These are phyloP conservation scores for Trebouxia gelatinosa DNA, from an alignment of 163 green algal species.

Conservation along the genomic window DNA sequence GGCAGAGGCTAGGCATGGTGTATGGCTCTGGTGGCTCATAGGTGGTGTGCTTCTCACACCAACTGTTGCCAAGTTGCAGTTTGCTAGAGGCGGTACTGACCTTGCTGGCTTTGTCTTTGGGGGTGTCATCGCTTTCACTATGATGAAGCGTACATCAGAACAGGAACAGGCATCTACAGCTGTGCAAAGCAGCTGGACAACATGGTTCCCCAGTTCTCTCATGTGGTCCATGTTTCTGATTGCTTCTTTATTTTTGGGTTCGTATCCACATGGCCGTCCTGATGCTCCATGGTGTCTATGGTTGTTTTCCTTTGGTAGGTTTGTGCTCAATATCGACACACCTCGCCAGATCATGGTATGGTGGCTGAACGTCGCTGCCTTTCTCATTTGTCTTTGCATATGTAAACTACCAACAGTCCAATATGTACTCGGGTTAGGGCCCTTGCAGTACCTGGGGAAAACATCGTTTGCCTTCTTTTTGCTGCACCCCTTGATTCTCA, in stretches of 20 bases:
- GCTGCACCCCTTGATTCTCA: constrained; percentile 4
- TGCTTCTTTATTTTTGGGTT: constrained; percentile 1
- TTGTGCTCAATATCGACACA: not conserved
- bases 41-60: not conserved
- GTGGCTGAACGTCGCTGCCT: constrained; percentile 10
- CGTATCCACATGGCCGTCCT: not conserved
- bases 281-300: constrained; percentile 11
- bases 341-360: not conserved
- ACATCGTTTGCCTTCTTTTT: constrained; percentile 15
- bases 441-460: not conserved
- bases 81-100: not conserved
- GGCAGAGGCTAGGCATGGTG: not conserved
- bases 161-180: no score
- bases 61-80: constrained; percentile 11
- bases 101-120: constrained; percentile 9
- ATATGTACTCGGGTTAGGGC: not conserved
- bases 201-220: not conserved
- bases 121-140: not conserved
- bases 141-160: not conserved
- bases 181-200: not conserved
- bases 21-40: not conserved
- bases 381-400: constrained; percentile 1
- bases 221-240: not conserved
- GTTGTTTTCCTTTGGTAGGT: not conserved
- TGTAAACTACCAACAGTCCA: not conserved